phyloP scores from a whole-genome alignment of 164 flowering plant species.

The Dillenia turbinata region DNA sequence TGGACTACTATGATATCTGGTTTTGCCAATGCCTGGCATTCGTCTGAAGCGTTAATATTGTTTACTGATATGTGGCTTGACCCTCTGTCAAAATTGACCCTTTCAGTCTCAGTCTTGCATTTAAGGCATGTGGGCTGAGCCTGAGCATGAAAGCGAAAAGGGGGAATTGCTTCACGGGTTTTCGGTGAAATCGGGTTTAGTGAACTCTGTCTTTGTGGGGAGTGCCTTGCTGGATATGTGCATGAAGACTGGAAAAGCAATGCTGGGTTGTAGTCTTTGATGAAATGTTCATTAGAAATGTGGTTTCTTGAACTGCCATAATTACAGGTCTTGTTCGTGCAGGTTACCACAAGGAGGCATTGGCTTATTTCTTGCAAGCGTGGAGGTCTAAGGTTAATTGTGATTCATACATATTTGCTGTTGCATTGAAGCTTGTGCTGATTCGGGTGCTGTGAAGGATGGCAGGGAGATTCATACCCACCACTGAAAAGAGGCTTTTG shows the following conservation, averaged over 20 bases:
- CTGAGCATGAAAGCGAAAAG: slow-evolving; percentile 17
- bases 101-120: slow-evolving; percentile 53
- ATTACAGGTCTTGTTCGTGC: slow-evolving; percentile 72
- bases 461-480: slow-evolving; percentile 70
- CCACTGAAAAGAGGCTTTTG: slow-evolving; percentile 54
- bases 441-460: slow-evolving; percentile 29
- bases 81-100: slow-evolving; percentile 40
- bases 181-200: slow-evolving; percentile 55
- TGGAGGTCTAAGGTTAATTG: slow-evolving; percentile 43
- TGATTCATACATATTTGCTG: slow-evolving; percentile 69
- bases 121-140: slow-evolving; percentile 70
- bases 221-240: slow-evolving; percentile 83
- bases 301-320: slow-evolving; percentile 83
- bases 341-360: slow-evolving; percentile 41
- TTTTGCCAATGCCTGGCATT: slow-evolving; percentile 39
- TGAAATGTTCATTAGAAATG: slow-evolving; percentile 73
- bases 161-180: slow-evolving; percentile 64
- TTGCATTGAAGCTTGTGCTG: slow-evolving; percentile 84
- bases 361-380: slow-evolving; percentile 57
- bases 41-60: slow-evolving; percentile 47
- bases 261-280: slow-evolving; percentile 53
- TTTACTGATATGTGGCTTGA: slow-evolving; percentile 52
- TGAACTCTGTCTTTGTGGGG: slow-evolving; percentile 76
- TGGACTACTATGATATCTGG: slow-evolving; percentile 79
- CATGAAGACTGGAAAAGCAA: slow-evolving; percentile 36